Base-by-base conservation (phyloP, 1,284 basidiomycete species). In the Mycena citricolor region DNA sequence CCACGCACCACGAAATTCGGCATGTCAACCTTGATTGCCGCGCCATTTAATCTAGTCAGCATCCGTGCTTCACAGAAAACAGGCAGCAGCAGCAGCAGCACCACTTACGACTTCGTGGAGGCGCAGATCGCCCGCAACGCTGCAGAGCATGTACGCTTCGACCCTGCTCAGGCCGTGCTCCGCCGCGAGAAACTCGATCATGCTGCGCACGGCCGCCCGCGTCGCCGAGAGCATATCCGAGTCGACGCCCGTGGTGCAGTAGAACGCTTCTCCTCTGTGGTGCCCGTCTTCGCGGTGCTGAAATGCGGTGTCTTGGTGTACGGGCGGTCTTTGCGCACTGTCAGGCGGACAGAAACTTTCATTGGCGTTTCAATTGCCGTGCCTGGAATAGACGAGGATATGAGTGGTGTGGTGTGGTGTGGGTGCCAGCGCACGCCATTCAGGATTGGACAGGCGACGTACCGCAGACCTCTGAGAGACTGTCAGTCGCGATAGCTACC, bases 321-420 rank as follows among this genome's bases (percentile, higher is more conserved):
- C 1, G 74, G 61, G 25, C 73, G 72, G 55, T 81, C 72, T 54
- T 78, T 81, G 22, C 72, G 55, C 5, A 81, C 74, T 0, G 76
- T 79, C 26, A 82, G 61, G 12, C 76, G 73, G 7, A 81, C 73
- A 2, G 68, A 70, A 7, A 76, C 73, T 17, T 71, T 72, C 62
- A 81, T 78, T 2, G 79, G 71, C 3, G 80, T 81, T 57, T 82
- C 79, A 39, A 82, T 81, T 1, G 80, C 81, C 4, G 75, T 77
- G 17, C 79, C 79, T 79, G 37, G 13, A 14, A 26, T 21, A 17
- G 26, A 33, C 14, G 13, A 31, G 17, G 26, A 29, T 14, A 21
- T 26, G 17, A 42, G 8, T 28, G 29, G n/a, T 26, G 17, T n/a
- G n/a, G n/a, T n/a, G n/a, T n/a, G n/a, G n/a, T 21, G 17, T 35